A percentile compares a stretch with the other conserved stretches of the same genome.
These are phyloP conservation scores for Botrytis deweyae DNA, from an alignment of 2,329 filamentous ascomycete genomes.

Conservation along the genomic window DNA sequence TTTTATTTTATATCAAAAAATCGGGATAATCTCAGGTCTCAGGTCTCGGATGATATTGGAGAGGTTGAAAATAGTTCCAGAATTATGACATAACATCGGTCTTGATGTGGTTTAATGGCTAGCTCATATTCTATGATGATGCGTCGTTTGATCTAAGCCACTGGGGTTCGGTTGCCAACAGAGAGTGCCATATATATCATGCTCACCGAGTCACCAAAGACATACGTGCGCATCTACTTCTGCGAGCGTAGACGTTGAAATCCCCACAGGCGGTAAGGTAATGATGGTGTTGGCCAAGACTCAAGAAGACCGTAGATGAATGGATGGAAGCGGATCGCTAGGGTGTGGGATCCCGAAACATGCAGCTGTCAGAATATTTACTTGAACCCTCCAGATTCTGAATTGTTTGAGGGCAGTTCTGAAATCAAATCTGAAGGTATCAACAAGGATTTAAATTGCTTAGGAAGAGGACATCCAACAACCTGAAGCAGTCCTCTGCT, in stretches of 20 bases:
- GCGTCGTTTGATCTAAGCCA: background rate
- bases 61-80: background rate
- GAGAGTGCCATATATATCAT: background rate
- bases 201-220: background rate
- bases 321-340: constrained; percentile 11
- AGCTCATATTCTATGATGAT: background rate
- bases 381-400: background rate
- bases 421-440: background rate
- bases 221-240: background rate
- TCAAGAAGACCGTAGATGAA: background rate
- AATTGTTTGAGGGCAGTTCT: constrained; percentile 3
- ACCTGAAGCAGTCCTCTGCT: background rate
- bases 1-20: background rate
- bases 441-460: background rate
- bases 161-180: constrained; percentile 1
- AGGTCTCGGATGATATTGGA: background rate
- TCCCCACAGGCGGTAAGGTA: background rate
- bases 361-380: constrained; percentile 22
- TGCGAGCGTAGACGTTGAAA: background rate
- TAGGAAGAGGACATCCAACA: background rate
- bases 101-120: background rate
- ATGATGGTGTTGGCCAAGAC: constrained; percentile 1
- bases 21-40: background rate
- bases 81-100: background rate
- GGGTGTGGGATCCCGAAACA: constrained; percentile 21